Evolutionary conservation across 345 rosid genomes (phyloP).

Genomic region (Eucalyptus polyanthemos): DNA sequence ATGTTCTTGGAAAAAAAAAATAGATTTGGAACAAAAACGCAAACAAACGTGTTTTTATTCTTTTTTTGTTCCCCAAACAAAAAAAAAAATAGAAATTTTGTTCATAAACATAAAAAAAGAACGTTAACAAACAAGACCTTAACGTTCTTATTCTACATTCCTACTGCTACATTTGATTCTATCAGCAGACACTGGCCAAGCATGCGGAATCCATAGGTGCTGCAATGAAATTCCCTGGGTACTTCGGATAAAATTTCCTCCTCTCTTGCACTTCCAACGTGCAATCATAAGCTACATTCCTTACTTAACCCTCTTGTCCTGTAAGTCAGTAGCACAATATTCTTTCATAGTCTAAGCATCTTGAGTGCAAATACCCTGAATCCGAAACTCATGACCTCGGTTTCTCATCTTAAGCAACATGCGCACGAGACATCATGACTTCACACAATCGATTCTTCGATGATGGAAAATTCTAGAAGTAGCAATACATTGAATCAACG

Average conservation of each 20-base stretch:
- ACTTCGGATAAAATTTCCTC: background rate
- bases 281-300: background rate
- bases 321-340: background rate
- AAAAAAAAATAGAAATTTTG: too few species aligned
- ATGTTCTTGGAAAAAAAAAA: too few species aligned
- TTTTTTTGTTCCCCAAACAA: too few species aligned
- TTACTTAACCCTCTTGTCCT: background rate
- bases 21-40: too few species aligned
- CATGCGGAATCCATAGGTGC: background rate
- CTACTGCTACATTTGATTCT: too few species aligned
- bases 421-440: background rate
- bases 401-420: background rate
- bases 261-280: background rate
- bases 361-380: background rate
- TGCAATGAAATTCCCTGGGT: background rate
- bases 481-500: background rate
- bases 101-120: too few species aligned
- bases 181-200: background rate
- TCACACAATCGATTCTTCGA: background rate
- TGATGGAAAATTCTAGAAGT: background rate
- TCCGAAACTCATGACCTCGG: background rate
- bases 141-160: too few species aligned
- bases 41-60: too few species aligned
- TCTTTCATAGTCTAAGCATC: background rate
- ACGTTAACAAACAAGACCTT: too few species aligned